Base-by-base conservation (phyloP, 2,329 filamentous ascomycete species). In the Penicillium frequentans region DNA sequence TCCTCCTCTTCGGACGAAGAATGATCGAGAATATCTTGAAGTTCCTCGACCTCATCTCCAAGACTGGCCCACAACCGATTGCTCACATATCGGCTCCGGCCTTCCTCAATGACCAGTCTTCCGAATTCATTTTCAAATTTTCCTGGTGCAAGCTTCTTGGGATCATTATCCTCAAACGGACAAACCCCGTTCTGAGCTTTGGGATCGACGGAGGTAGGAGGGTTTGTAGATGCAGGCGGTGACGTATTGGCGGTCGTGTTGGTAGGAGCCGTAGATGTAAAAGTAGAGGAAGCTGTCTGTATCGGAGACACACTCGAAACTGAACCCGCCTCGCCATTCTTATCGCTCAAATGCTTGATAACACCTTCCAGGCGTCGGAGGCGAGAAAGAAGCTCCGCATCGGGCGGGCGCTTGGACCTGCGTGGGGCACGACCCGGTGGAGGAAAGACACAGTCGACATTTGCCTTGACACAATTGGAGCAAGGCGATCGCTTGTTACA, bases 391-490 rank as follows among this genome's bases (percentile, higher is more conserved):
- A 87, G 72, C 68, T 87, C 85, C n/a, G 79, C 80, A 67, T 87
- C 84, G 3, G 79, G 78, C 2, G 81, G 77, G 57, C 86, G 85
- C 56, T 82, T 81, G 55, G 79, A 75, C 68, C 84, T 86, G 52
- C 85, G 76, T 23, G 84, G 84, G 5, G 85, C 84, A 56, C 85
- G 76, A 4, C 84, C 85, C 3, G 85, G 84, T 3, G 81, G 79
- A 3, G 85, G 85, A 64, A 85, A 88, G n/a, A 86, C 65, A 67
- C 85, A 88, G 56, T 86, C 83, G 59, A 84, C 84, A 47, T 81
- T 75, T 0, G 76, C 75, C 66, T 75, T 79, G 48, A 70, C 64
- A 58, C 79, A 81, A 59, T 81, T 81, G 33, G 76, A 77, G 63
- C 79, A 81, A 26, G 79, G 78, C 13, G 75, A 71, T 31, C 72